A percentile compares a stretch with the other conserved stretches of the same genome.
phyloP scores from a whole-genome alignment of 192 early-diverging fungal species.

The Dispira simplex region DNA sequence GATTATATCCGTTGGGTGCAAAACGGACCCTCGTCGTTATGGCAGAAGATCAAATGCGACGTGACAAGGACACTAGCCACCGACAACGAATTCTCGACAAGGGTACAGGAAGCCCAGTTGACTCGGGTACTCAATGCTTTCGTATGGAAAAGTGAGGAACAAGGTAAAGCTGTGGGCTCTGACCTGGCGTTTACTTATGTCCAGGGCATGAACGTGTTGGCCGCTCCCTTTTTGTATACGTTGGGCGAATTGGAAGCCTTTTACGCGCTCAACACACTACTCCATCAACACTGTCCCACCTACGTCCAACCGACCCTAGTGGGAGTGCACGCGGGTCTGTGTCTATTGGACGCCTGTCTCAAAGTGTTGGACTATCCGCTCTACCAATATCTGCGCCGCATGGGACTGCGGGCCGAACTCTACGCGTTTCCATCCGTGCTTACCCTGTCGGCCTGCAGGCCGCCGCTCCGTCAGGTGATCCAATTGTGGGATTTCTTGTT shows the following conservation, averaged over 20 bases:
- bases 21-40: neutral
- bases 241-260: slow-evolving; percentile 91
- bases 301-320: slow-evolving; percentile 83
- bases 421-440: slow-evolving; percentile 85
- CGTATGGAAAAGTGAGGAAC: slow-evolving; percentile 2
- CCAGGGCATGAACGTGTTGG: slow-evolving; percentile 90
- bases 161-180: neutral
- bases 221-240: slow-evolving; percentile 78
- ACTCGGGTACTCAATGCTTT: slow-evolving; percentile 1
- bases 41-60: neutral
- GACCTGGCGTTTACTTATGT: slow-evolving; percentile 37
- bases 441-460: slow-evolving; percentile 80
- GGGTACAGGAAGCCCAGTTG: neutral
- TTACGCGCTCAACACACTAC: slow-evolving; percentile 72
- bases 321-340: slow-evolving; percentile 81
- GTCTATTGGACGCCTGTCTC: slow-evolving; percentile 73
- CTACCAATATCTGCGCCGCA: slow-evolving; percentile 49
- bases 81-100: neutral
- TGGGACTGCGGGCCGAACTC: slow-evolving; percentile 55
- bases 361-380: slow-evolving; percentile 54
- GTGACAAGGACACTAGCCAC: neutral
- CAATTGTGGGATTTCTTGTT: slow-evolving; percentile 87
- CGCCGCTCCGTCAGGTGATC: slow-evolving; percentile 69
- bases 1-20: slow-evolving; percentile 8
- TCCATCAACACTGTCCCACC: slow-evolving; percentile 75